Conservation (phyloP, 495 filamentous ascomycete genomes). For the Penicillium chermesinum region DNA sequence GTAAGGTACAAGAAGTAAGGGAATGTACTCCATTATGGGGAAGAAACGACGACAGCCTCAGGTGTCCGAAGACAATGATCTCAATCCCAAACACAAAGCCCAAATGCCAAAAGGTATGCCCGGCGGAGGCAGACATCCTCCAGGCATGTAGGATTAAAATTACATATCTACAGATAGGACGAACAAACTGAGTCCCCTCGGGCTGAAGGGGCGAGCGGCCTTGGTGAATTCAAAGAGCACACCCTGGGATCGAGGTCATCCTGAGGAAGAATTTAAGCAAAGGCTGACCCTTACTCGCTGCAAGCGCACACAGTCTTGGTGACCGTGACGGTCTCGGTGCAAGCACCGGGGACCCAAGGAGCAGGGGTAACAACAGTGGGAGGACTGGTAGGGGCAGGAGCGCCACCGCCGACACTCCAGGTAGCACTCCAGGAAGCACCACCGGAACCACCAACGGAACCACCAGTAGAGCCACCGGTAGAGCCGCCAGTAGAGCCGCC, state of each 20-base stretch:
- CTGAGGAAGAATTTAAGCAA: constrained; percentile 17
- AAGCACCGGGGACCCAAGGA: constrained; percentile 4
- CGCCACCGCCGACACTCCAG: background rate
- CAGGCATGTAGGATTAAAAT: constrained; percentile 37
- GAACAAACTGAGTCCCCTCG: background rate
- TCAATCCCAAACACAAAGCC: constrained; percentile 9
- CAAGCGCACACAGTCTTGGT: constrained; percentile 28
- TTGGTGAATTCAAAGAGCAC: constrained; percentile 1
- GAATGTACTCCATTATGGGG: constrained; percentile 39
- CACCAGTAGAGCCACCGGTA: constrained; percentile 4
- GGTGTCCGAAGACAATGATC: constrained; percentile 10
- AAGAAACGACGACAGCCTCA: constrained; percentile 14
- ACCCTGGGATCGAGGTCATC: constrained; percentile 13
- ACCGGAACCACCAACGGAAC: background rate
- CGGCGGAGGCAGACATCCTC: constrained; percentile 6
- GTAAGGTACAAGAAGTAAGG: constrained; percentile 9
- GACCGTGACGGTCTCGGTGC: constrained; percentile 21
- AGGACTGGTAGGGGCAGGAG: constrained; percentile 7
- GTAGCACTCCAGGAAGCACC: background rate
- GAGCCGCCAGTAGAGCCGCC: constrained; percentile 1
- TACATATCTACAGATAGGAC: constrained; percentile 36
- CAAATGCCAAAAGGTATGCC: constrained; percentile 5
- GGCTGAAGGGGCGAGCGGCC: background rate
- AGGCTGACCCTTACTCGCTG: too few species aligned
- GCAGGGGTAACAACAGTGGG: constrained; percentile 14